Evolutionary conservation across 1,284 basidiomycete species (phyloP).

Genomic region (Tremellales sp.): DNA sequence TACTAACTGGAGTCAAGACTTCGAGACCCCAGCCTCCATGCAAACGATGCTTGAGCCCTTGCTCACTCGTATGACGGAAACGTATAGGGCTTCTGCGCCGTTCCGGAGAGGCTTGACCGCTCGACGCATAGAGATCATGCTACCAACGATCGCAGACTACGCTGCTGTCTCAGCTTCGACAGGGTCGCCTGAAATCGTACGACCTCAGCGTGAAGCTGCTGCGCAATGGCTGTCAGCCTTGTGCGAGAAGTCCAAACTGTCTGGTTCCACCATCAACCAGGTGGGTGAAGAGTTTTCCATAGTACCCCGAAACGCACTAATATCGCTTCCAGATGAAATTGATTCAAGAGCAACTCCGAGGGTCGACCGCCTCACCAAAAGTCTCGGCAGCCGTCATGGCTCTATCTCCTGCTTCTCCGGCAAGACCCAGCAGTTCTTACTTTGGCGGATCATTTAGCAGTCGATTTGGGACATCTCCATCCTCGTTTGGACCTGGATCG

Average conservation of each 20-base stretch:
- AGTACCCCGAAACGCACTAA: background rate
- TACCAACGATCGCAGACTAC: constrained; percentile 44
- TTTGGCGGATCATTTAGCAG: constrained; percentile 26
- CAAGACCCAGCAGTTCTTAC: constrained; percentile 21
- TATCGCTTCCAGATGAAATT: constrained; percentile 26
- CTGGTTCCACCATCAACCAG: constrained; percentile 32
- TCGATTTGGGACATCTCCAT: constrained; percentile 25
- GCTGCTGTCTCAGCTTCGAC: constrained; percentile 32
- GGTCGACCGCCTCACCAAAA: constrained; percentile 5
- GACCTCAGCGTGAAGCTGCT: constrained; percentile 24
- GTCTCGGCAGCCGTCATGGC: constrained; percentile 13
- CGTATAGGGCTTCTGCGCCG: constrained; percentile 28
- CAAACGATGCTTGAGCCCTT: constrained; percentile 22
- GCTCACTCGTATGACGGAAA: constrained; percentile 28
- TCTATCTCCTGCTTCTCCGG: constrained; percentile 22
- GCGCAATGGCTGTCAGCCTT: constrained; percentile 29
- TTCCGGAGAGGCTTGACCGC: constrained; percentile 34
- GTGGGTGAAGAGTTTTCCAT: constrained; percentile 15
- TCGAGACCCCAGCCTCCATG: background rate
- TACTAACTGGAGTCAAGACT: too few relatives aligned
- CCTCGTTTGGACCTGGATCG: constrained; percentile 9
- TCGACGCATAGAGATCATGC: constrained; percentile 38
- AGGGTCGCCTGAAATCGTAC: constrained; percentile 17
- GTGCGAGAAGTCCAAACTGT: constrained; percentile 31
- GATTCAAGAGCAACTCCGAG: constrained; percentile 38